Conservation (phyloP, 345 rosid genomes). For the Hibiscus tridactylites region DNA sequence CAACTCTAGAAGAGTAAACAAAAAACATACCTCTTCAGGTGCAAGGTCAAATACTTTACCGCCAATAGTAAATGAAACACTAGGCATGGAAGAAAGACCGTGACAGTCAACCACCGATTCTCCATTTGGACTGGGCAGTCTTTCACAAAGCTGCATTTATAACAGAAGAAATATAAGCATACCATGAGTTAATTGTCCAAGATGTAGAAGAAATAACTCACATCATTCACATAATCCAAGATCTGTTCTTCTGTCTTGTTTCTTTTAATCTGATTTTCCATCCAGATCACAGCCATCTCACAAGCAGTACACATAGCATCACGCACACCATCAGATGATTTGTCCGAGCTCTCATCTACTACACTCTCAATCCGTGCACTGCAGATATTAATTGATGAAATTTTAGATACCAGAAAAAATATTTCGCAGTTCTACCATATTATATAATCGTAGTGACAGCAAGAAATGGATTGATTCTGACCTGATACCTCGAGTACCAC, state of each 20-base stretch:
- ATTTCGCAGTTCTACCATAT: background rate
- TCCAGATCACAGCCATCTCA: slow-evolving; percentile 90
- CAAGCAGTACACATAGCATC: slow-evolving; percentile 65
- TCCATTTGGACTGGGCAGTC: slow-evolving; percentile 78
- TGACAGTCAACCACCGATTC: slow-evolving; percentile 70
- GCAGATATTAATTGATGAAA: background rate
- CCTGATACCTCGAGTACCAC: slow-evolving; percentile 67
- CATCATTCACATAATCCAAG: slow-evolving; percentile 64
- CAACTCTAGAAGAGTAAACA: background rate
- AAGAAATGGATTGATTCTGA: slow-evolving; percentile 17
- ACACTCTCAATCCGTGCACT: slow-evolving; percentile 69
- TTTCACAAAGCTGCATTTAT: slow-evolving; percentile 60
- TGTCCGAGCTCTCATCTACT: slow-evolving; percentile 31
- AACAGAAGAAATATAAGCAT: slow-evolving; percentile 10
- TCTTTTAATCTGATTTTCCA: slow-evolving; percentile 62
- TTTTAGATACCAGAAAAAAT: background rate
- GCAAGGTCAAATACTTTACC: slow-evolving; percentile 65
- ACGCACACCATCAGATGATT: slow-evolving; percentile 31
- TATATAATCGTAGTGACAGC: background rate
- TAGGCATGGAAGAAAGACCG: slow-evolving; percentile 59
- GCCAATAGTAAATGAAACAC: slow-evolving; percentile 65
- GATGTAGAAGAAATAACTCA: slow-evolving; percentile 12
- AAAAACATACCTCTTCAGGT: slow-evolving; percentile 60
- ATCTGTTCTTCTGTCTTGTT: slow-evolving; percentile 65
- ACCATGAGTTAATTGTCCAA: background rate